Evolutionary conservation across 2,329 filamentous ascomycete genomes (phyloP).

Genomic region (Talaromyces sp.): DNA sequence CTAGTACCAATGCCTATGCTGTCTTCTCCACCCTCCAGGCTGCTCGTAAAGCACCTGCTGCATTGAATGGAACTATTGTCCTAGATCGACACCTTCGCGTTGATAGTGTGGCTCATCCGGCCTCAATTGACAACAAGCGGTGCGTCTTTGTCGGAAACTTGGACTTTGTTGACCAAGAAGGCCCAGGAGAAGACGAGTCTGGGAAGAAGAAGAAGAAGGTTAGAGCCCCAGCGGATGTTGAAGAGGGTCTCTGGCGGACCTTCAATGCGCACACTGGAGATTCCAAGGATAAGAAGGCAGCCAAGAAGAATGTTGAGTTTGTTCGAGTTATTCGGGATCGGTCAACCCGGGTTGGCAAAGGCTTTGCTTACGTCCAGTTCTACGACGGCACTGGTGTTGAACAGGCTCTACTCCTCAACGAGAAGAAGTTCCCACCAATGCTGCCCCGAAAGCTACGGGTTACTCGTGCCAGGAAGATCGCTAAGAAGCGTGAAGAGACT

Average conservation of each 20-base stretch:
- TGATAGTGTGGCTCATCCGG: slow-evolving; percentile 86
- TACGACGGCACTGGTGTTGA: slow-evolving; percentile 87
- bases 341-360: slow-evolving; percentile 90
- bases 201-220: slow-evolving; percentile 72
- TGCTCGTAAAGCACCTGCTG: slow-evolving; percentile 73
- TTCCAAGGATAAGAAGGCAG: slow-evolving; percentile 36
- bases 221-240: slow-evolving; percentile 78
- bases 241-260: slow-evolving; percentile 70
- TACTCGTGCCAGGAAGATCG: slow-evolving; percentile 75
- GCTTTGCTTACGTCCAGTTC: slow-evolving; percentile 97
- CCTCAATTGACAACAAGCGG: slow-evolving; percentile 77
- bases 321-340: slow-evolving; percentile 90
- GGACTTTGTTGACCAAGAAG: slow-evolving; percentile 93
- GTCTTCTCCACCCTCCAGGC: slow-evolving; percentile 79
- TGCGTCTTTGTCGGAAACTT: slow-evolving; percentile 97
- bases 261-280: slow-evolving; percentile 42
- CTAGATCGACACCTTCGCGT: slow-evolving; percentile 87
- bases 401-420: slow-evolving; percentile 82
- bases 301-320: slow-evolving; percentile 82
- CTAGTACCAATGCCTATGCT: slow-evolving; percentile 90
- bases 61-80: slow-evolving; percentile 81
- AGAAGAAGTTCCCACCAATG: slow-evolving; percentile 91
- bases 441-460: slow-evolving; percentile 88
- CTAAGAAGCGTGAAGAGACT: slow-evolving; percentile 43
- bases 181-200: slow-evolving; percentile 61